These are phyloP conservation scores for Paragyromitra xinjiangensis DNA, from an alignment of 495 filamentous ascomycete genomes.

Conservation along the genomic window DNA sequence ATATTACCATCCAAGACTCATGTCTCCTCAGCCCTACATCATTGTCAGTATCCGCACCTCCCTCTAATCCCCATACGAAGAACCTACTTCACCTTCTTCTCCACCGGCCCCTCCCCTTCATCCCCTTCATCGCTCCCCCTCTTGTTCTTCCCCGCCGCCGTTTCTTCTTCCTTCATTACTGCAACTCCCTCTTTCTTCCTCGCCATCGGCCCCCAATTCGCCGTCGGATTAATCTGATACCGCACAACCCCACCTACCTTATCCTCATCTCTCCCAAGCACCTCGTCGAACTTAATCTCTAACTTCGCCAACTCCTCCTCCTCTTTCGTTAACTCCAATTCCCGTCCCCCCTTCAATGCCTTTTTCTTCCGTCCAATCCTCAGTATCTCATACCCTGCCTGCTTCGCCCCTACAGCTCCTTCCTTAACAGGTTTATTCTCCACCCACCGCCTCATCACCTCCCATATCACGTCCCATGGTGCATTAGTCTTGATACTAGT, in stretches of 20 bases:
- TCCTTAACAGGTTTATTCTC: constrained; percentile 66
- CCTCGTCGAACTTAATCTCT: constrained; percentile 81
- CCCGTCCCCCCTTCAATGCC: constrained; percentile 72
- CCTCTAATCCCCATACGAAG: not conserved
- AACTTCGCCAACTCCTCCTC: constrained; percentile 61
- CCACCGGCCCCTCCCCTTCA: constrained; percentile 7
- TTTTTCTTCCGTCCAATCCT: constrained; percentile 67
- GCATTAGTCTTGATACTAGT: constrained; percentile 93
- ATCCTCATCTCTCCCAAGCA: constrained; percentile 72
- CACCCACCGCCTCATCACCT: constrained; percentile 89
- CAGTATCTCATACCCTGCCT: constrained; percentile 72
- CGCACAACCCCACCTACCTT: constrained; percentile 71
- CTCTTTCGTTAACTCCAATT: constrained; percentile 68
- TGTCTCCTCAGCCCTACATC: not conserved
- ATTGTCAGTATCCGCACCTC: not conserved
- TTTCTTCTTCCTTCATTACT: constrained; percentile 14
- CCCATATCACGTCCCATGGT: constrained; percentile 87
- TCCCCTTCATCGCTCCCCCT: constrained; percentile 10
- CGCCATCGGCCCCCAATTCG: constrained; percentile 93
- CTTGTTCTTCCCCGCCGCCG: constrained; percentile 23
- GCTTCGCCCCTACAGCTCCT: constrained; percentile 70
- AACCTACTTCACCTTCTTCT: constrained; percentile 36
- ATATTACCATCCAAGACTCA: not conserved
- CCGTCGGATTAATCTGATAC: constrained; percentile 86
- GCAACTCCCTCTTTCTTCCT: constrained; percentile 67